Evolutionary conservation across 306 rosid genomes (phyloP).

Genomic region (Pterocarpus santalinus): DNA sequence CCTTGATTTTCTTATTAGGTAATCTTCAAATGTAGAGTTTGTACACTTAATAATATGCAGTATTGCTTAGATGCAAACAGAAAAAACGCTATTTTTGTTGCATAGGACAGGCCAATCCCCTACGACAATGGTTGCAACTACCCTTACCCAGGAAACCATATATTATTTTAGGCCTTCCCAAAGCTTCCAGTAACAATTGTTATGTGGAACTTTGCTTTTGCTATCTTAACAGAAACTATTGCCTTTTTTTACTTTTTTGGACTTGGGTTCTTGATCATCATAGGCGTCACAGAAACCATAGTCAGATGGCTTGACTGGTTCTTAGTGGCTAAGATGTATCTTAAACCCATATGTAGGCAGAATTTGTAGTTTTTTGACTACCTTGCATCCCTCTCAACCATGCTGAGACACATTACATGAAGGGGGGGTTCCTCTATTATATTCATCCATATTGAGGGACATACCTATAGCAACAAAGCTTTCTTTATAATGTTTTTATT

Average conservation of each 20-base stretch:
- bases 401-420: constrained; percentile 20
- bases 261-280: background rate
- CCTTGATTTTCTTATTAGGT: background rate
- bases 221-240: background rate
- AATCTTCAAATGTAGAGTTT: background rate
- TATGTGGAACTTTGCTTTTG: background rate
- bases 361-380: background rate
- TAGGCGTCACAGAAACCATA: background rate
- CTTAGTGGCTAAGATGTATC: background rate
- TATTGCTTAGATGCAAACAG: too few relatives aligned
- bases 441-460: constrained; percentile 5
- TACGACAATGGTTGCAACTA: background rate
- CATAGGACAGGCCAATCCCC: too few relatives aligned
- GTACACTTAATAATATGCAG: too few relatives aligned
- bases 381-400: background rate
- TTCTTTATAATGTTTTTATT: background rate
- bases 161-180: background rate
- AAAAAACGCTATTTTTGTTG: too few relatives aligned
- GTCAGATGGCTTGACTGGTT: background rate
- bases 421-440: constrained; percentile 9
- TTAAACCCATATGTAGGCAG: constrained; percentile 1
- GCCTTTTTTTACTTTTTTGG: background rate
- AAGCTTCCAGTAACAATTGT: constrained; percentile 4
- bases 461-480: background rate
- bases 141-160: background rate